phyloP scores from a whole-genome alignment of 139 green algal species.

The Zygnema cylindricum region DNA sequence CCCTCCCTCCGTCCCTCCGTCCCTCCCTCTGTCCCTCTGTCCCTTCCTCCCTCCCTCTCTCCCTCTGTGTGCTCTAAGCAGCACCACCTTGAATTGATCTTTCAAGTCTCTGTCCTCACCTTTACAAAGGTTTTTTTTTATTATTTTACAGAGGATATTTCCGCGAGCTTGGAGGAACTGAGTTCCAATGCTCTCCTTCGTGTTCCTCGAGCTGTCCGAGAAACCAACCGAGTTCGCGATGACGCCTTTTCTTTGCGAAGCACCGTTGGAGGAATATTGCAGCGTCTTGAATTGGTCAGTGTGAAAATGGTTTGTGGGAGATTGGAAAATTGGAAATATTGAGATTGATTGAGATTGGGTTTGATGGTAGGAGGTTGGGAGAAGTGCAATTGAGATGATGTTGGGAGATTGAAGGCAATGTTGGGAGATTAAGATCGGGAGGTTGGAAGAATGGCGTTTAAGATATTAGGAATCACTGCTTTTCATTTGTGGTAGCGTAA shows the following conservation, averaged over 20 bases:
- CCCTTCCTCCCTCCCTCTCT: background rate
- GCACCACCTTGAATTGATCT: background rate
- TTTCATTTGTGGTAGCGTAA: too few relatives aligned
- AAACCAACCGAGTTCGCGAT: conserved; percentile 75
- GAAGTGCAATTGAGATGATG: too few relatives aligned
- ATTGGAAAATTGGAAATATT: too few relatives aligned
- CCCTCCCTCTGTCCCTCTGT: background rate
- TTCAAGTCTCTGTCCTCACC: background rate
- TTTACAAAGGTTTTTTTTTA: background rate
- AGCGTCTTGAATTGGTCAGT: conserved; percentile 50
- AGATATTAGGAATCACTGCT: too few relatives aligned
- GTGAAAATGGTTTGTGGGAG: too few relatives aligned
- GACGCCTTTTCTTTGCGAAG: conserved; percentile 67
- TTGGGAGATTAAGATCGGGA: too few relatives aligned
- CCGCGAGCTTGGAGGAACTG: conserved; percentile 71
- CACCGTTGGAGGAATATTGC: conserved; percentile 54
- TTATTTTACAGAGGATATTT: conserved; percentile 78
- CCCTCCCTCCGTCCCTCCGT: too few relatives aligned
- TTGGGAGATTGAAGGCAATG: too few relatives aligned
- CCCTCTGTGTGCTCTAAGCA: too few relatives aligned
- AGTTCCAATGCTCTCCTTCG: conserved; percentile 73
- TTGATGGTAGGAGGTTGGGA: too few relatives aligned
- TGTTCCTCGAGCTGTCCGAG: conserved; percentile 83
- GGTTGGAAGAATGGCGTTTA: too few relatives aligned
- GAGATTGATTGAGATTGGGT: too few relatives aligned